Evolutionary conservation across 2,329 filamentous ascomycete species (phyloP).

Genomic region (Tolypocladium pustulatum): DNA sequence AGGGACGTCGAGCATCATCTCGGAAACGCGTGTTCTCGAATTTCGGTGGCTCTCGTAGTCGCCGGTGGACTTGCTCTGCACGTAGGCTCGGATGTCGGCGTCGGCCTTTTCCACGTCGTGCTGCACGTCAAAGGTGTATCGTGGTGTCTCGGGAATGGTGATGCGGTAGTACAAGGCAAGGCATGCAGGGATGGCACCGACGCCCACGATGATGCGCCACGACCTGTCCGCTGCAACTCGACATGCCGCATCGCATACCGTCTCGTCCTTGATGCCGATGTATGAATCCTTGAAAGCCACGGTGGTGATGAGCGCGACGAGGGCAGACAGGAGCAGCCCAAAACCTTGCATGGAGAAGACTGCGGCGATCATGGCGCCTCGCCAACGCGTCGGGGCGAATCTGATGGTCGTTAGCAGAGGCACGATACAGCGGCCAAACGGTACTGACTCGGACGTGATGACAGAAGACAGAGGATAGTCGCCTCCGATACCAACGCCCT

Average conservation of each 20-base stretch:
- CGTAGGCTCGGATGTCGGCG: conserved; percentile 56
- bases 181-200: conserved; percentile 67
- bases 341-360: conserved; percentile 81
- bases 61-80: conserved; percentile 36
- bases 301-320: conserved; percentile 61
- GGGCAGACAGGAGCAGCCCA: conserved; percentile 62
- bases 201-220: conserved; percentile 73
- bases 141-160: conserved; percentile 75
- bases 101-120: conserved; percentile 67
- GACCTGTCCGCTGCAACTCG: conserved; percentile 64
- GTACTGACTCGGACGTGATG: conserved; percentile 60
- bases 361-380: conserved; percentile 72
- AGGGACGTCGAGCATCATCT: conserved; percentile 48
- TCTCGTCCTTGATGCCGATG: conserved; percentile 25
- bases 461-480: conserved; percentile 75
- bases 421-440: neutral
- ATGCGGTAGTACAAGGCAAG: conserved; percentile 78
- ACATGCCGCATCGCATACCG: conserved; percentile 50
- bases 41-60: conserved; percentile 36
- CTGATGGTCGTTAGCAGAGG: conserved; percentile 19
- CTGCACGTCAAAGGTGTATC: conserved; percentile 73
- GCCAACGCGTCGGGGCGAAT: conserved; percentile 72
- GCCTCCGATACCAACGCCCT: conserved; percentile 66
- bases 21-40: conserved; percentile 40
- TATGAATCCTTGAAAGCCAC: conserved; percentile 49